Percentiles rank a stretch among this genome's conserved stretches.
These are phyloP conservation scores for Termitomyces sp. DNA, from an alignment of 768 basidiomycete species.

Conservation along the genomic window DNA sequence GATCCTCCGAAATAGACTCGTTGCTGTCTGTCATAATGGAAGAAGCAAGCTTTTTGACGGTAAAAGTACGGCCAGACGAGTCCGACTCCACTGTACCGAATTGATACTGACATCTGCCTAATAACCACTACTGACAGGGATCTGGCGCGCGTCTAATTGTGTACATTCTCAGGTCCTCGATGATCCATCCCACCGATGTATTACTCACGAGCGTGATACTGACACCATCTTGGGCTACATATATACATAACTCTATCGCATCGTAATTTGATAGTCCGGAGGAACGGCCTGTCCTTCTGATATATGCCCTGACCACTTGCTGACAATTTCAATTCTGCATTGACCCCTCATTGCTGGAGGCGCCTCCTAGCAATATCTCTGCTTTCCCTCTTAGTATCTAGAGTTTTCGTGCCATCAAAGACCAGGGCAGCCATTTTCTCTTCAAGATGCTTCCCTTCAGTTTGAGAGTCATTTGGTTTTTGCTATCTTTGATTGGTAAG, in stretches of 20 bases:
- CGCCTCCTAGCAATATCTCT: not conserved
- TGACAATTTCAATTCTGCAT: not conserved
- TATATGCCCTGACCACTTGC: not conserved
- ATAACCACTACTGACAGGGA: too few species aligned
- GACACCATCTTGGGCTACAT: not conserved
- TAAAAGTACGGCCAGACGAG: too few species aligned
- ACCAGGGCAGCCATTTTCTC: not conserved
- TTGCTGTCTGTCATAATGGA: too few species aligned
- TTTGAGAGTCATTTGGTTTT: slow-evolving; percentile 57
- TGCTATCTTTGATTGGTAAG: slow-evolving; percentile 51
- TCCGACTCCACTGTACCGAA: too few species aligned
- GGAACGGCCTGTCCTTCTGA: not conserved
- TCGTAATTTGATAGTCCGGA: slow-evolving; percentile 3
- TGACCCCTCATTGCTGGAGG: not conserved
- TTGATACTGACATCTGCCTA: too few species aligned
- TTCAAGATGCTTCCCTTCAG: slow-evolving; percentile 49
- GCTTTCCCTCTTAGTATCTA: not conserved
- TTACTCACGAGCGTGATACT: not conserved
- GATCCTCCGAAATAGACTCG: too few species aligned
- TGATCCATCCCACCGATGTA: not conserved
- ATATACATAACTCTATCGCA: not conserved
- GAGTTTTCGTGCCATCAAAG: not conserved
- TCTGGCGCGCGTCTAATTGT: not conserved
- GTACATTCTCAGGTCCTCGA: not conserved
- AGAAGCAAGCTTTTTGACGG: too few species aligned